phyloP scores from a whole-genome alignment of 306 rosid genomes.

The cucumber (Cucumis sativus) region Cucumber_9930_V3 NC_026658.2:1920001-1920500 shows the following conservation, averaged over 20 bases:
- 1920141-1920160: background rate
- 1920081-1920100: no score
- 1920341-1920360: background rate
- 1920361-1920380: background rate
- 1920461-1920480: background rate
- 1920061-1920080: no score
- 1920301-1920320: background rate
- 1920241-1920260: background rate
- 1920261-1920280: background rate
- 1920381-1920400: background rate
- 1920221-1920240: background rate
- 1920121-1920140: background rate
- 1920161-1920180: background rate
- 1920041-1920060: no score
- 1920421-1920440: background rate
- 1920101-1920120: background rate
- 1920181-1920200: background rate
- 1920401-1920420: background rate
- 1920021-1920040: background rate
- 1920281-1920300: background rate
- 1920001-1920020: no score
- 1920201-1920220: background rate
- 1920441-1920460: background rate
- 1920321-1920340: background rate
- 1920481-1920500: background rate